Conservation (phyloP, 768 basidiomycete species). For the Phaeolepiota aurea region DNA sequence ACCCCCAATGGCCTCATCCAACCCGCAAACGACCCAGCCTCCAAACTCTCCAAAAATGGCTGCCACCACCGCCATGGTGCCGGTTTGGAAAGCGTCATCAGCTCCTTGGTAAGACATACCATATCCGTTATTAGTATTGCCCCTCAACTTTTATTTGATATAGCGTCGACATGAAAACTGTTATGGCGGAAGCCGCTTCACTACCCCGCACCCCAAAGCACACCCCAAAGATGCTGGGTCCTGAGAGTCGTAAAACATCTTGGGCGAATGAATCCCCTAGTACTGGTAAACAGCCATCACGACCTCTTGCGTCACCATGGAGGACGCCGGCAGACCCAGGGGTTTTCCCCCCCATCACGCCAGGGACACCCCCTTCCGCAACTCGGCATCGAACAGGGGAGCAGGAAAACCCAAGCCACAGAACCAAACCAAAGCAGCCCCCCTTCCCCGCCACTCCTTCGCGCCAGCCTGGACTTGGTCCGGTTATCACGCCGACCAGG, state of each 20-base stretch:
- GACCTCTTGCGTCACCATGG: not conserved
- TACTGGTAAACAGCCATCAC: not conserved
- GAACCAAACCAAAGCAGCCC: not conserved
- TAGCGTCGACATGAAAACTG: constrained; percentile 76
- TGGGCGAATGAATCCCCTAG: not conserved
- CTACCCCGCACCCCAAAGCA: not conserved
- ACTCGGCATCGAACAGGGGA: not conserved
- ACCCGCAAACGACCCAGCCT: constrained; percentile 7
- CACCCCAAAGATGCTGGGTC: not conserved
- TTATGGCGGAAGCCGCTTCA: constrained; percentile 67
- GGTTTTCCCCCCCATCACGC: not conserved
- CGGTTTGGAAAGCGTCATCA: constrained; percentile 42
- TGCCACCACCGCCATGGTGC: constrained; percentile 6
- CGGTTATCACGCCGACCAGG: constrained; percentile 54
- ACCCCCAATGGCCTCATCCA: constrained; percentile 4
- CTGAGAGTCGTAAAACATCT: not conserved
- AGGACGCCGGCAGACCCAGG: not conserved
- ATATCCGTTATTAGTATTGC: not conserved
- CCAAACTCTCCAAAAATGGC: not conserved
- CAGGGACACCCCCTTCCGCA: not conserved
- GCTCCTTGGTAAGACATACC: constrained; percentile 39
- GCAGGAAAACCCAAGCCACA: not conserved
- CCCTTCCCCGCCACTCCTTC: constrained; percentile 7
- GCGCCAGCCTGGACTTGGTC: constrained; percentile 41
- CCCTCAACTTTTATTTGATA: constrained; percentile 7